A percentile compares a stretch with the other conserved stretches of the same genome.
phyloP scores from a whole-genome alignment of 768 basidiomycete genomes.

The Mycena albidolilacea region DNA sequence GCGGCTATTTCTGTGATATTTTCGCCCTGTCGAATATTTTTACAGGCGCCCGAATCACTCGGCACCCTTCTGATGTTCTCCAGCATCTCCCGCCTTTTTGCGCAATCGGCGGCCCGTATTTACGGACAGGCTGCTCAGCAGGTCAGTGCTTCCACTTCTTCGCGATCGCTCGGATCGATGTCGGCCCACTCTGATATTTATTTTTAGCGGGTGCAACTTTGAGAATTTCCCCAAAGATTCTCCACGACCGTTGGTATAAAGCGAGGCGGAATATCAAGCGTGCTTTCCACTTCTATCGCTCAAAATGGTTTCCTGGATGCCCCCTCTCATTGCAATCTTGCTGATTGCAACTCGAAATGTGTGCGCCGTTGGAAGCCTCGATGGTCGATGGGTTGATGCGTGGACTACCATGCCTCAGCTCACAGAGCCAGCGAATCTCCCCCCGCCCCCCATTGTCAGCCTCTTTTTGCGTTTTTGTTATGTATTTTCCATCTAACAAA shows the following conservation, averaged over 20 bases:
- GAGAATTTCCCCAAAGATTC: constrained; percentile 25
- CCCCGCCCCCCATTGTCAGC: constrained; percentile 51
- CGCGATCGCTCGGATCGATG: not conserved
- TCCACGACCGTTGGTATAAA: constrained; percentile 20
- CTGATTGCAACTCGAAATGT: not conserved
- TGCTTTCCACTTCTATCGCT: not conserved
- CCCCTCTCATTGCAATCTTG: not conserved
- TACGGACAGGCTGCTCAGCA: constrained; percentile 22
- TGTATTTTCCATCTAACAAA: too few relatives aligned
- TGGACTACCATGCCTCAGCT: constrained; percentile 60
- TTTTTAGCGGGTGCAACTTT: not conserved
- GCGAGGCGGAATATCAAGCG: constrained; percentile 6
- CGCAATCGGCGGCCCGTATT: not conserved
- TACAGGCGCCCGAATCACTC: too few relatives aligned
- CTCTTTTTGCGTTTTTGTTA: not conserved
- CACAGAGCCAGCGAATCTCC: constrained; percentile 54
- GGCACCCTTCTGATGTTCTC: not conserved
- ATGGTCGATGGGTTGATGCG: constrained; percentile 51
- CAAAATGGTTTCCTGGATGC: constrained; percentile 16
- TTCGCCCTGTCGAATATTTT: too few relatives aligned
- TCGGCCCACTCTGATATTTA: constrained; percentile 1
- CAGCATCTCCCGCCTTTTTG: not conserved
- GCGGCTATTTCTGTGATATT: too few relatives aligned
- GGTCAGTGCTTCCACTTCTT: constrained; percentile 2
- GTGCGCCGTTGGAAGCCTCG: not conserved